Conservation (phyloP, 768 basidiomycete genomes). For the Russula griseocarnosa region DNA sequence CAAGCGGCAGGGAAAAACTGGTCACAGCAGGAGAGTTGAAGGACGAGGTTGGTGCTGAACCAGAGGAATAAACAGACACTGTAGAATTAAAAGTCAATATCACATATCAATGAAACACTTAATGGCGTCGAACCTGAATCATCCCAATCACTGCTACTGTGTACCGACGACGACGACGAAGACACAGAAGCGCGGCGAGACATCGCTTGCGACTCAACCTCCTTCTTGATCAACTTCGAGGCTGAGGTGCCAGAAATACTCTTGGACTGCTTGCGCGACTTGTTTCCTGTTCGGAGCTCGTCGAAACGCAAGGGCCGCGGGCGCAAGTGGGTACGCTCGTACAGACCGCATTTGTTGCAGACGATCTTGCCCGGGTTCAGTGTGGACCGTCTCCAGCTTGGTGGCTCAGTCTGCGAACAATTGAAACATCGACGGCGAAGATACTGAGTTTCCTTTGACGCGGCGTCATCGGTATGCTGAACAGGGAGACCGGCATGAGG, state of each 20-base stretch:
- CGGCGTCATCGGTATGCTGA: slow-evolving; percentile 87
- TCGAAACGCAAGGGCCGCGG: slow-evolving; percentile 82
- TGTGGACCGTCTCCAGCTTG: slow-evolving; percentile 82
- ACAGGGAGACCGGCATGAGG: slow-evolving; percentile 56
- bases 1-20: slow-evolving; percentile 59
- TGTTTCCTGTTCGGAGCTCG: slow-evolving; percentile 82
- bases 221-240: slow-evolving; percentile 54
- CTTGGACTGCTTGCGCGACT: slow-evolving; percentile 59
- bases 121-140: slow-evolving; percentile 53
- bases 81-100: slow-evolving; percentile 25
- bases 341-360: slow-evolving; percentile 90
- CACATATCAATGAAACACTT: slow-evolving; percentile 23
- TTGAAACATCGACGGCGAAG: slow-evolving; percentile 85
- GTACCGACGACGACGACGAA: slow-evolving; percentile 51
- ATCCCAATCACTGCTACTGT: slow-evolving; percentile 76
- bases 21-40: slow-evolving; percentile 61
- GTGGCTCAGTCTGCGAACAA: slow-evolving; percentile 88
- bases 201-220: slow-evolving; percentile 39
- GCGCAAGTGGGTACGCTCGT: slow-evolving; percentile 83
- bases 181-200: slow-evolving; percentile 62
- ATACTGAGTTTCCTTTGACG: slow-evolving; percentile 87
- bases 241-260: slow-evolving; percentile 36
- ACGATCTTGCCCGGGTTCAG: slow-evolving; percentile 91
- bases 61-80: slow-evolving; percentile 45
- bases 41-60: slow-evolving; percentile 57